Conservation (phyloP, 352 stramenopile species). For the Phytophthora chlamydospora region DNA sequence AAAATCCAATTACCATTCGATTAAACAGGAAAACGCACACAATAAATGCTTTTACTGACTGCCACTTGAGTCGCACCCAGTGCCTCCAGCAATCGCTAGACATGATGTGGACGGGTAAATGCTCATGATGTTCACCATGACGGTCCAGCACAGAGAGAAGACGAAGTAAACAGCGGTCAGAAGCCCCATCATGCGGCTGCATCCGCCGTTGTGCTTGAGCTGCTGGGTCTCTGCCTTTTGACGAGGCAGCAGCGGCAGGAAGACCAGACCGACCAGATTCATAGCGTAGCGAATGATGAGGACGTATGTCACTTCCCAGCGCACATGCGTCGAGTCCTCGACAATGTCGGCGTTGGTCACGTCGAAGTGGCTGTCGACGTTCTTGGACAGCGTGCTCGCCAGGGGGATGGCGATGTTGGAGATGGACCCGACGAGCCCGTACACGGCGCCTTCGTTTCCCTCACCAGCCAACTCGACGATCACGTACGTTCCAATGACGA, state of each 20-base stretch:
- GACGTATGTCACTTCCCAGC: constrained; percentile 49
- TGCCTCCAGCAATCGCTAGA: constrained; percentile 30
- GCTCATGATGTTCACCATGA: constrained; percentile 41
- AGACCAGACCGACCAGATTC: constrained; percentile 34
- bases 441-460: constrained; percentile 53
- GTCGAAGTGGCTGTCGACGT: constrained; percentile 45
- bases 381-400: constrained; percentile 48
- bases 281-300: constrained; percentile 48
- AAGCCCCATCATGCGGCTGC: constrained; percentile 35
- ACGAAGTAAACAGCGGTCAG: constrained; percentile 42
- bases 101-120: constrained; percentile 36
- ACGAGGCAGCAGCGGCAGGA: constrained; percentile 45
- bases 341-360: constrained; percentile 51
- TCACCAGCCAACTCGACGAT: constrained; percentile 53
- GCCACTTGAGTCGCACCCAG: constrained; percentile 19
- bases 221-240: constrained; percentile 55
- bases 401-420: constrained; percentile 48
- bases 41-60: constrained; percentile 3
- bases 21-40: neutral
- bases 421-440: constrained; percentile 49
- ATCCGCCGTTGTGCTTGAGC: constrained; percentile 44
- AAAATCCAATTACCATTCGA: neutral
- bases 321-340: constrained; percentile 37
- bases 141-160: constrained; percentile 26
- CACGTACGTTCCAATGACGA: constrained; percentile 50